Percentiles rank a stretch among this genome's conserved stretches.
These are phyloP conservation scores for Kalmanozyma brasiliensis DNA, from an alignment of 1,284 basidiomycete species.

Conservation along the genomic window DNA sequence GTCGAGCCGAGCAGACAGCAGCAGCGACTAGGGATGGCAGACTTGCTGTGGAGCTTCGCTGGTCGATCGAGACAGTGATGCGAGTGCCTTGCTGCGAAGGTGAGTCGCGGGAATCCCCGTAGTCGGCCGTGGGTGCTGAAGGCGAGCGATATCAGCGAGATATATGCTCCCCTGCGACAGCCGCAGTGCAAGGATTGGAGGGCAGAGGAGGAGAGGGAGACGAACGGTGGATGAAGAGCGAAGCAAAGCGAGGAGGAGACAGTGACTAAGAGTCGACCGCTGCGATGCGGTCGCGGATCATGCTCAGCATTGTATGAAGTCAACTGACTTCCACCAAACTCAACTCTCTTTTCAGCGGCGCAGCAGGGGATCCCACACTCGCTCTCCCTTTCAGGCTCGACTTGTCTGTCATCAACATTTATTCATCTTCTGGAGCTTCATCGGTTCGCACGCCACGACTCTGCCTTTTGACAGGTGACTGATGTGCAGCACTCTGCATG, in stretches of 20 bases:
- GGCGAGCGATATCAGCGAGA: too few species aligned
- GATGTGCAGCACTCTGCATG: conserved; percentile 6
- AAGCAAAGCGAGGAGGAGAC: too few species aligned
- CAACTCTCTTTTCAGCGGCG: not conserved
- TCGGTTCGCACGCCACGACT: not conserved
- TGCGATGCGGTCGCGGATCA: not conserved
- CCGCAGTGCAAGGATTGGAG: too few species aligned
- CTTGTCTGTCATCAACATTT: not conserved
- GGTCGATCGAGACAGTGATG: too few species aligned
- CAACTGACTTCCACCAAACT: not conserved
- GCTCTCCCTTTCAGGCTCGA: not conserved
- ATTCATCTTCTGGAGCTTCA: not conserved
- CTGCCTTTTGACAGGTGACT: conserved; percentile 12
- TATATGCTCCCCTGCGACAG: too few species aligned
- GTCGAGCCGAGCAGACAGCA: too few species aligned
- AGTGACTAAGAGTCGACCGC: not conserved
- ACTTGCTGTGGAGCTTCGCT: too few species aligned
- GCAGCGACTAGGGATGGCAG: too few species aligned
- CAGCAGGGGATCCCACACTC: not conserved
- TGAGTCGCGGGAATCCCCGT: too few species aligned
- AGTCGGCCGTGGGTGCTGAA: too few species aligned
- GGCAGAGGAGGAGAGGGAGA: not conserved
- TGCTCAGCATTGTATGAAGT: conserved; percentile 6
- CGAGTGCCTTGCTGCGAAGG: too few species aligned
- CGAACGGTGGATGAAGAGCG: not conserved